Evolutionary conservation across 192 early-diverging fungal genomes (phyloP).

Genomic region (Chytriomyces hyalinus): DNA sequence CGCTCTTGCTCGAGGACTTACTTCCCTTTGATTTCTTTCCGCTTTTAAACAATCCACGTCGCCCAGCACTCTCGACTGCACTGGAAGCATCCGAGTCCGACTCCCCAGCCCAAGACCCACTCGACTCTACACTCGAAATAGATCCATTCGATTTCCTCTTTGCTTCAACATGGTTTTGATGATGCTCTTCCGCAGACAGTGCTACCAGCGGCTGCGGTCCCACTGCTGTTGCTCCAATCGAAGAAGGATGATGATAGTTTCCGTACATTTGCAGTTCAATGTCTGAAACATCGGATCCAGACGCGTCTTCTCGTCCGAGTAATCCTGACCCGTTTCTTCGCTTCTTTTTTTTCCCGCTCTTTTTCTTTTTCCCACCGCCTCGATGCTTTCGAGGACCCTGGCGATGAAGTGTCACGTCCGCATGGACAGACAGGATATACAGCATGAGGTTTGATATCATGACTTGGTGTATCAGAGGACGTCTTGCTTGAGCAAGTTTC

Average conservation of each 20-base stretch:
- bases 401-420: slow-evolving; percentile 56
- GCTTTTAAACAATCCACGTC: not conserved
- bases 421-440: slow-evolving; percentile 59
- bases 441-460: slow-evolving; percentile 59
- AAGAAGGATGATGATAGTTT: not conserved
- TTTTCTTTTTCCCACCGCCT: slow-evolving; percentile 33
- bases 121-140: slow-evolving; percentile 6
- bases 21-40: not conserved
- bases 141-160: not conserved
- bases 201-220: not conserved
- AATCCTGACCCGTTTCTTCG: not conserved
- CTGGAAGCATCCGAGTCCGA: slow-evolving; percentile 1
- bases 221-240: not conserved
- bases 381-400: slow-evolving; percentile 39
- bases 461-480: slow-evolving; percentile 56
- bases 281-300: not conserved
- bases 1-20: not conserved
- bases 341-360: slow-evolving; percentile 13
- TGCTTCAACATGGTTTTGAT: not conserved
- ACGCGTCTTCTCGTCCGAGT: not conserved
- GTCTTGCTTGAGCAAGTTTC: slow-evolving; percentile 52
- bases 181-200: not conserved
- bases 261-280: not conserved
- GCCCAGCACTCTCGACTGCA: not conserved
- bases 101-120: slow-evolving; percentile 1